Evolutionary conservation across 352 stramenopile genomes (phyloP), one percentile per base, ranked within the genome.

Genomic region (Pythium vanterpoolii): DNA sequence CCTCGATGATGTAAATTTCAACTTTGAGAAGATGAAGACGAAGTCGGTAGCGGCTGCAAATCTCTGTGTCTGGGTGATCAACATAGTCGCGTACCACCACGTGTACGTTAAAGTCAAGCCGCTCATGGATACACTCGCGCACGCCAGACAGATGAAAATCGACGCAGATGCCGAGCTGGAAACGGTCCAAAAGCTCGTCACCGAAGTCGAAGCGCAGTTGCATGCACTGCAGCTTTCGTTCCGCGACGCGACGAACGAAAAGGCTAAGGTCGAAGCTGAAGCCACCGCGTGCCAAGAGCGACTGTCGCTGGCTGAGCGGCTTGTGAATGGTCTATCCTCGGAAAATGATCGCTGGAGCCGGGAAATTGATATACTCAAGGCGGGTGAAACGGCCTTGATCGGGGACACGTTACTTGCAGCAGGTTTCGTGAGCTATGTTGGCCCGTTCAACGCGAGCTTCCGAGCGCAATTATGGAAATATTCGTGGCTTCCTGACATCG

Each of bases 21-120:
- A 86, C 42, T 97, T 89, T 56, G 90, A 96, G 13, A 96, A 97
- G 65, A 98, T 98, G 90, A 97, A 96, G 62, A 88, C 76, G 53
- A 97, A 98, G 64, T 97, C 86, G 0, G 63, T 93, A 3, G 91
- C 92, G 14, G 92, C 92, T 0, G 90, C 91, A 0, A 97, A 97
- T 42, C 64, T 98, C 14, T 97, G 87, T 52, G 87, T 96, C 30
- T 98, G 92, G 92, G 91, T 98, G 16, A 73, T 97, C 58, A 98
- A 97, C 63, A 98, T 97, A 57, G 88, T 97, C 18, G 77, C 78
- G 9, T 98, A 95, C 58, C 90, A 97, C 55, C 77, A 95, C 62
- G 90, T 97, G 19, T 98, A 96, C 51, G 88, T 96, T 14, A 90
- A 92, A n/a, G 90, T 98, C 1, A 97, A 98, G 60, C 92, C 92